phyloP scores from a whole-genome alignment of 2,329 filamentous ascomycete species.

The Arthrobotrys sphaeroides region DNA sequence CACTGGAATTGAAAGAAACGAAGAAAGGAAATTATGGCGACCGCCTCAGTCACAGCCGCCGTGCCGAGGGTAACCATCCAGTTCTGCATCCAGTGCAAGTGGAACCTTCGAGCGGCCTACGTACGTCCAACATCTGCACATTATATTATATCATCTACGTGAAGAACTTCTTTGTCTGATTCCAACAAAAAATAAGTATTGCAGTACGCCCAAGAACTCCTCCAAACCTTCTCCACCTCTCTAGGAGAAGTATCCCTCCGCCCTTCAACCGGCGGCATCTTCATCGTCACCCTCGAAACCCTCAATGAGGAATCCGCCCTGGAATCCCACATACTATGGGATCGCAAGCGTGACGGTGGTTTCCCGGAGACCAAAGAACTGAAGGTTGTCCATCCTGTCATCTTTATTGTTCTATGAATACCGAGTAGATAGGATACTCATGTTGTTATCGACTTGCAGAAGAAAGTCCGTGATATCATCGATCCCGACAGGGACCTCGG shows the following conservation, averaged over 20 bases:
- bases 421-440: not conserved
- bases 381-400: constrained; percentile 20
- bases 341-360: constrained; percentile 83
- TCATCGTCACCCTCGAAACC: constrained; percentile 68
- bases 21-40: constrained; percentile 11
- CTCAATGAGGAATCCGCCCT: constrained; percentile 20
- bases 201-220: constrained; percentile 95
- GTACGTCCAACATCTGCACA: constrained; percentile 62
- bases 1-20: not conserved
- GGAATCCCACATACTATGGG: constrained; percentile 73
- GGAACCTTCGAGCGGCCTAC: constrained; percentile 87
- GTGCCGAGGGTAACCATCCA: constrained; percentile 69
- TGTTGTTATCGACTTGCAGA: constrained; percentile 19
- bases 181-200: not conserved
- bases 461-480: constrained; percentile 51
- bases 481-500: constrained; percentile 45
- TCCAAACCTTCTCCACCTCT: constrained; percentile 86
- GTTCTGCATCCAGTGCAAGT: constrained; percentile 93
- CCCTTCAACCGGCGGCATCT: constrained; percentile 84
- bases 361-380: constrained; percentile 73
- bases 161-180: constrained; percentile 2
- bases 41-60: constrained; percentile 39
- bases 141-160: not conserved
- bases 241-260: constrained; percentile 89
- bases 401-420: not conserved